Conservation (phyloP, 2,329 filamentous ascomycete species). For the Cytospora leucostoma region DNA sequence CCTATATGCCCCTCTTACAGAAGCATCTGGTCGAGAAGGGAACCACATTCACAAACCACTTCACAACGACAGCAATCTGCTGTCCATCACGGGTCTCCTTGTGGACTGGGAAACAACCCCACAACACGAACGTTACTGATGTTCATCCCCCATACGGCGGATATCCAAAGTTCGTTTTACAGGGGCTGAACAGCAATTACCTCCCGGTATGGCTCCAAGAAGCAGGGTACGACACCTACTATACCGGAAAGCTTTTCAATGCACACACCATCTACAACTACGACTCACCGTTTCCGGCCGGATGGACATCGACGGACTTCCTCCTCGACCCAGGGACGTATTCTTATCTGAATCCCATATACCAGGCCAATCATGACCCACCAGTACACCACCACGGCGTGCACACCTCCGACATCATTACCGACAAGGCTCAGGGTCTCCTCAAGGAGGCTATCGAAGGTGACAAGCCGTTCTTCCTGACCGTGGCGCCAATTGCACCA, state of each 20-base stretch:
- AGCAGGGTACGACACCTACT: constrained; percentile 55
- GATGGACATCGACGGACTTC: constrained; percentile 59
- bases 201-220: constrained; percentile 54
- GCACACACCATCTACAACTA: constrained; percentile 52
- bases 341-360: constrained; percentile 65
- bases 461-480: constrained; percentile 59
- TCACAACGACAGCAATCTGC: constrained; percentile 66
- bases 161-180: constrained; percentile 53
- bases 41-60: constrained; percentile 62
- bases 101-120: constrained; percentile 66
- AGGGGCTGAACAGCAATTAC: constrained; percentile 52
- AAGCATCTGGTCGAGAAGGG: constrained; percentile 60
- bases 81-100: constrained; percentile 68
- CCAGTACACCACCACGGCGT: constrained; percentile 57
- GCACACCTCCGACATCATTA: constrained; percentile 57
- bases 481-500: constrained; percentile 60
- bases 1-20: constrained; percentile 60
- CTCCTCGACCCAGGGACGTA: constrained; percentile 69
- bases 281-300: constrained; percentile 51
- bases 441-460: constrained; percentile 54
- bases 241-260: constrained; percentile 59
- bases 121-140: constrained; percentile 54
- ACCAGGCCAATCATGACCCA: constrained; percentile 57
- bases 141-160: constrained; percentile 48
- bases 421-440: constrained; percentile 53